Evolutionary conservation across 352 stramenopile genomes (phyloP).

Genomic region (Globisporangium alternatum): DNA sequence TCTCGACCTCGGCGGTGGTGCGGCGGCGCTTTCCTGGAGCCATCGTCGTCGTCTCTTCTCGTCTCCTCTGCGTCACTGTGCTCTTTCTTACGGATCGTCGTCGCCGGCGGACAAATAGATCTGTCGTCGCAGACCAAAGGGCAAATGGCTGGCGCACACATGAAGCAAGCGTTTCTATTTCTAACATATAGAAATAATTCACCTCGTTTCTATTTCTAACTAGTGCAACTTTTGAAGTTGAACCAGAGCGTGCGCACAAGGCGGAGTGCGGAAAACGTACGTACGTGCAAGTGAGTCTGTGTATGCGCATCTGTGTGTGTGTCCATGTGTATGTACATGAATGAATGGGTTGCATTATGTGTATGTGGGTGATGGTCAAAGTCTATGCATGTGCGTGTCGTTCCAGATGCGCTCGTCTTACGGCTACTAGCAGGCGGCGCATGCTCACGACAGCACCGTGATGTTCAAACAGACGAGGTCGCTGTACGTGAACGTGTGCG

Average conservation of each 20-base stretch:
- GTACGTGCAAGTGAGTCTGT: too few species aligned
- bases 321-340: not conserved
- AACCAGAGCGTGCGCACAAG: not conserved
- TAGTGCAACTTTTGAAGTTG: not conserved
- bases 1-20: conserved; percentile 2
- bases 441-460: not conserved
- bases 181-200: not conserved
- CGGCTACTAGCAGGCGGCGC: too few species aligned
- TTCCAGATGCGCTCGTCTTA: too few species aligned
- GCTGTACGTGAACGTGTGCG: not conserved
- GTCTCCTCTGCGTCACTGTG: not conserved
- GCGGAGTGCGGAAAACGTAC: too few species aligned
- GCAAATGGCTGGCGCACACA: conserved; percentile 14
- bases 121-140: not conserved
- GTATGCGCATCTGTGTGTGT: too few species aligned
- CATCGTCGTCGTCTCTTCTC: conserved; percentile 19
- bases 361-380: not conserved
- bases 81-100: not conserved
- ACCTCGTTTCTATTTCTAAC: not conserved
- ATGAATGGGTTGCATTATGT: not conserved
- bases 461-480: not conserved
- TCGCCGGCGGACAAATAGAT: conserved; percentile 6
- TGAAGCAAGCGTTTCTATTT: conserved; percentile 13
- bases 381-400: not conserved
- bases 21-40: conserved; percentile 39